Evolutionary conservation across 2,329 filamentous ascomycete species (phyloP).

Genomic region (Scedosporium dehoogii): DNA sequence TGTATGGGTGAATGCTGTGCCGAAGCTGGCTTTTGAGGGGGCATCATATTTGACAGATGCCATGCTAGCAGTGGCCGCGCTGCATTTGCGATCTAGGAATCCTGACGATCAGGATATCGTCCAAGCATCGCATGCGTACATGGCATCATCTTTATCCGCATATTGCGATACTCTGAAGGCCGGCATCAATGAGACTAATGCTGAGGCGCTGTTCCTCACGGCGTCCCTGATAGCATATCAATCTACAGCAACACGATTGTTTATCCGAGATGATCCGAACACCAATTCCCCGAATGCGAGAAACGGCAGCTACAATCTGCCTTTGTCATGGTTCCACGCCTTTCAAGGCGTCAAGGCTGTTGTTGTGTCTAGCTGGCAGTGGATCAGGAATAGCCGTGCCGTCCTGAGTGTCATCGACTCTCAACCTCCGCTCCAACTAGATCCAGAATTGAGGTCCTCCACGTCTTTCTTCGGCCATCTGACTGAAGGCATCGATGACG

Average conservation of each 20-base stretch:
- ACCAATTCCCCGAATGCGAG: slow-evolving; percentile 24
- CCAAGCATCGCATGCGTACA: slow-evolving; percentile 54
- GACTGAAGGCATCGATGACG: slow-evolving; percentile 46
- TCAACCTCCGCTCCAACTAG: slow-evolving; percentile 51
- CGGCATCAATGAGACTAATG: slow-evolving; percentile 49
- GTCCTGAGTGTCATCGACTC: slow-evolving; percentile 54
- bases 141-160: slow-evolving; percentile 51
- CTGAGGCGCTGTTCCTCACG: slow-evolving; percentile 53
- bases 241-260: slow-evolving; percentile 52
- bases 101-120: slow-evolving; percentile 52
- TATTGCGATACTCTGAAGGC: slow-evolving; percentile 46
- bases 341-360: slow-evolving; percentile 59
- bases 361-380: slow-evolving; percentile 54
- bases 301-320: slow-evolving; percentile 41
- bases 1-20: slow-evolving; percentile 52
- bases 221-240: slow-evolving; percentile 58
- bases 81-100: slow-evolving; percentile 47
- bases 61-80: slow-evolving; percentile 52
- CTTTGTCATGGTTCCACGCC: slow-evolving; percentile 55
- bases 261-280: slow-evolving; percentile 41
- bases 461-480: slow-evolving; percentile 52
- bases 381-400: slow-evolving; percentile 46
- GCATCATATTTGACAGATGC: slow-evolving; percentile 52
- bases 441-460: slow-evolving; percentile 36
- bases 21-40: slow-evolving; percentile 49